Conservation (phyloP, 2,329 filamentous ascomycete species). For the Diaporthe nobilis region DNA sequence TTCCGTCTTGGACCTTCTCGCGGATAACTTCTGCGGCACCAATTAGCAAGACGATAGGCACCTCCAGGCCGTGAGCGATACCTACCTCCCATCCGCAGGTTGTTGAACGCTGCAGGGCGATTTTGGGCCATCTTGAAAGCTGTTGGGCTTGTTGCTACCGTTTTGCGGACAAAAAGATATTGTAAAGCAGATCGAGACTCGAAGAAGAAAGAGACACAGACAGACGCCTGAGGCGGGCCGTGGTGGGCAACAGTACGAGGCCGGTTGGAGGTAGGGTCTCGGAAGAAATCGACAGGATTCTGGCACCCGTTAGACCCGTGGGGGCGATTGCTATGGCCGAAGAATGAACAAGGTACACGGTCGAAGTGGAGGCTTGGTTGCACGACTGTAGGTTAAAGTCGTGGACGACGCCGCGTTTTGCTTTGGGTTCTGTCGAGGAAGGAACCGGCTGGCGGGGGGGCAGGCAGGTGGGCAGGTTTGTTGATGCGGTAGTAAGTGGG, state of each 20-base stretch:
- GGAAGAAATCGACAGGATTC: slow-evolving; percentile 19
- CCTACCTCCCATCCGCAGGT: slow-evolving; percentile 97
- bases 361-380: slow-evolving; percentile 8
- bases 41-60: slow-evolving; percentile 46
- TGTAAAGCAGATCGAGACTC: slow-evolving; percentile 40
- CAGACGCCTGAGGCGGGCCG: slow-evolving; percentile 49
- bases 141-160: slow-evolving; percentile 47
- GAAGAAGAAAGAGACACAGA: slow-evolving; percentile 44
- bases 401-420: slow-evolving; percentile 19
- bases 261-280: slow-evolving; percentile 7
- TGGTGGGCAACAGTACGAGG: slow-evolving; percentile 49
- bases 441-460: slow-evolving; percentile 20
- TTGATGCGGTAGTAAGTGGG: slow-evolving; percentile 29
- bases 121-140: slow-evolving; percentile 82
- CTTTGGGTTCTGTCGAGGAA: slow-evolving; percentile 25
- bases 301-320: slow-evolving; percentile 31
- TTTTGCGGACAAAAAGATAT: slow-evolving; percentile 38
- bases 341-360: not conserved
- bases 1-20: slow-evolving; percentile 98
- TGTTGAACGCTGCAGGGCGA: slow-evolving; percentile 89
- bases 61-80: slow-evolving; percentile 47
- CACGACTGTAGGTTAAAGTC: not conserved
- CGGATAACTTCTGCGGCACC: slow-evolving; percentile 86
- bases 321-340: slow-evolving; percentile 17
- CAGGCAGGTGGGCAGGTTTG: slow-evolving; percentile 24